Conservation (phyloP, 2,329 filamentous ascomycete species). For the Coniochaeta sp. region DNA sequence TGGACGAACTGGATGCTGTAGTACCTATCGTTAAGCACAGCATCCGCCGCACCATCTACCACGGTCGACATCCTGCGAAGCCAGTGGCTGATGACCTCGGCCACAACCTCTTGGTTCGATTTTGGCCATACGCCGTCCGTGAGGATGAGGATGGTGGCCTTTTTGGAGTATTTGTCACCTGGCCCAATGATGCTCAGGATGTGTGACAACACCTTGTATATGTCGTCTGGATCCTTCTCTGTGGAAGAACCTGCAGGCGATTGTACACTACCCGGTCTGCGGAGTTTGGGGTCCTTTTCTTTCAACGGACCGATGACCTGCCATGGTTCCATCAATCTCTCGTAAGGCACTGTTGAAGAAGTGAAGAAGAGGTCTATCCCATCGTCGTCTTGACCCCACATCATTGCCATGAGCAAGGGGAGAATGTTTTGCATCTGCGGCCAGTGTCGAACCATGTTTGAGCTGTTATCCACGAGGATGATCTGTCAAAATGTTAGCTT, state of each 20-base stretch:
- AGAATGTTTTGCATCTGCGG: background rate
- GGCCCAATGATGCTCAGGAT: background rate
- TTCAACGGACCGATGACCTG: background rate
- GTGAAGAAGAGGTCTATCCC: background rate
- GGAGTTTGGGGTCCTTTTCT: background rate
- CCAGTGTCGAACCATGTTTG: background rate
- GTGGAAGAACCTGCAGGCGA: background rate
- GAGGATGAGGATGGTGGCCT: background rate
- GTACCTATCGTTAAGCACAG: background rate
- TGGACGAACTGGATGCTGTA: background rate
- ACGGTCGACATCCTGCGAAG: background rate
- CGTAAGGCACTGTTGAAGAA: background rate
- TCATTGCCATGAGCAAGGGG: background rate
- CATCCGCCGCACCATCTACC: background rate
- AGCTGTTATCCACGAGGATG: background rate
- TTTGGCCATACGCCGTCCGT: background rate
- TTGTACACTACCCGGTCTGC: background rate
- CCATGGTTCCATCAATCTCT: background rate
- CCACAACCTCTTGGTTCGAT: background rate
- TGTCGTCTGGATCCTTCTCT: background rate
- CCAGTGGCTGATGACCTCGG: background rate
- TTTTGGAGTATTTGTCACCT: background rate
- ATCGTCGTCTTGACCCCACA: background rate
- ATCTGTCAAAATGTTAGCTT: background rate
- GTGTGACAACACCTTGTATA: background rate